Evolutionary conservation across 164 flowering plant species (phyloP).

Genomic region (Stephania japonica): DNA sequence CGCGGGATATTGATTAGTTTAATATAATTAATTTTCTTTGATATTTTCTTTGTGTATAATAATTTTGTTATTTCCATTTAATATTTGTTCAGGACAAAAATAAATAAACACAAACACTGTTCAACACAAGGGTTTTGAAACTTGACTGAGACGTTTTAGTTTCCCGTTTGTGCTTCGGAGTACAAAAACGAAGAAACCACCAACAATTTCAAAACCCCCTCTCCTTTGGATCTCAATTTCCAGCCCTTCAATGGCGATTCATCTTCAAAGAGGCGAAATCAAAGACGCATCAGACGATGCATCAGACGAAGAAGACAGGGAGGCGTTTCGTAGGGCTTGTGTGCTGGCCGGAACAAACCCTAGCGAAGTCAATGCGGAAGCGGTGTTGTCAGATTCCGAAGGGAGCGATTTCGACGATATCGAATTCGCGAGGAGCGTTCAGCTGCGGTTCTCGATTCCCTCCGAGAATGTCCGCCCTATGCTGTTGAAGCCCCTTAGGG

Average conservation of each 20-base stretch:
- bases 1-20: too few relatives aligned
- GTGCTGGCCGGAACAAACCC: background rate
- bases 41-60: too few relatives aligned
- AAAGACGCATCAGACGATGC: slow-evolving; percentile 9
- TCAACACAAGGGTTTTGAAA: too few relatives aligned
- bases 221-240: background rate
- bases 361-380: slow-evolving; percentile 12
- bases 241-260: background rate
- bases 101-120: too few relatives aligned
- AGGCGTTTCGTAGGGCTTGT: slow-evolving; percentile 2
- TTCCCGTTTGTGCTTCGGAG: too few relatives aligned
- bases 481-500: slow-evolving; percentile 27
- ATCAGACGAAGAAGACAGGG: slow-evolving; percentile 12
- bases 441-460: slow-evolving; percentile 29
- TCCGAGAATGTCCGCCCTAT: slow-evolving; percentile 19
- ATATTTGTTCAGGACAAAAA: too few relatives aligned
- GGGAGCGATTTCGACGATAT: slow-evolving; percentile 41
- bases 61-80: too few relatives aligned
- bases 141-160: too few relatives aligned
- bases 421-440: slow-evolving; percentile 40
- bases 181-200: background rate
- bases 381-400: slow-evolving; percentile 12
- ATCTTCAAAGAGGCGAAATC: background rate
- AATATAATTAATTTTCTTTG: too few relatives aligned
- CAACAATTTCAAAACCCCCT: background rate